Evolutionary conservation across 192 early-diverging fungal species (phyloP), one percentile per base, ranked within the genome.

Genomic region (Cetraspora pellucida): DNA sequence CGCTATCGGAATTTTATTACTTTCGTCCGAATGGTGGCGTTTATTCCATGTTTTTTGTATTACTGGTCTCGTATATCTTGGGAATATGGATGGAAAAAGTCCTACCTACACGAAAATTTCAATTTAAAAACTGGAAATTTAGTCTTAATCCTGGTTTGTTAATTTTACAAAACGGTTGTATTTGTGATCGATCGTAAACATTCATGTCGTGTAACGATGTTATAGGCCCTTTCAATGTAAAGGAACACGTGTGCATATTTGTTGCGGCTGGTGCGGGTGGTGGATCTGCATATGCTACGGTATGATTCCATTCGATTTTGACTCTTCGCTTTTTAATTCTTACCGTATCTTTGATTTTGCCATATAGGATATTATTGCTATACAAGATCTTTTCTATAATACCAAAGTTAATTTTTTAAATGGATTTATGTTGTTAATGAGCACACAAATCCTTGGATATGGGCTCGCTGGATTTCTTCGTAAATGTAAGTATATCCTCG

Each of bases 381-480:
- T 88, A 71, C 84, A 89, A 75, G 78, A 85, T 14, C 49, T 91
- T 23, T 91, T 84, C 73, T 91, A 89, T 80, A 72, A 82, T 2
- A 78, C 83, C 44, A 80, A 86, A 55, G 69, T 90, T 57, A 87
- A 85, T 25, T 89, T 84, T 80, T 58, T 80, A 23, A 85, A 84
- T 66, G 84, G 85, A n/a, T 63, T 90, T 46, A 70, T 89, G 3
- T 63, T 93, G 13, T 71, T 91, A 19, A 30, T 92, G 46, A 81
- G 82, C 9, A 86, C 89, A 23, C 87, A 90, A 75, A 78, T 89
- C 77, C 52, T 93, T 49, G 90, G 91, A 43, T 91, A 85, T 68
- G 89, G 91, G 19, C 77, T 92, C 66, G 86, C 92, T 8, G 92
- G 91, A 60, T 80, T 80, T 28, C 76, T 83, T 43, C 91, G 95